Conservation (phyloP, 495 filamentous ascomycete species). For the Penicillium chermesinum region DNA sequence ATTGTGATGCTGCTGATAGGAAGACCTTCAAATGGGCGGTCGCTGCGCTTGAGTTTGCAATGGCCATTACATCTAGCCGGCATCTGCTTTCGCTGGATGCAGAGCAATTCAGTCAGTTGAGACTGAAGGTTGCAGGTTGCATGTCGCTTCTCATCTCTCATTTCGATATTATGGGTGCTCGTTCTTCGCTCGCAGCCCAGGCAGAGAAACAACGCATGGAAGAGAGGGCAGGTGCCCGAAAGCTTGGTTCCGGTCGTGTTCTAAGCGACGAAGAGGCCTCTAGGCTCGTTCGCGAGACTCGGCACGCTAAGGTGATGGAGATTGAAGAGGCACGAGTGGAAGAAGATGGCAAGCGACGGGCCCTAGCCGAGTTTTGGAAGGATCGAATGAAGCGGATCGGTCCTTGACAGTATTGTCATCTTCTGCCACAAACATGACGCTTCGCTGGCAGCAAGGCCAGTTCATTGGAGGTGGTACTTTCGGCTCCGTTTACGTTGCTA, state of each 20-base stretch:
- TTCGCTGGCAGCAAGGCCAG: conserved; percentile 97
- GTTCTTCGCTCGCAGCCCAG: conserved; percentile 87
- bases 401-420: conserved; percentile 91
- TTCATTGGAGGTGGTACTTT: conserved; percentile 97
- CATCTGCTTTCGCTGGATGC: conserved; percentile 86
- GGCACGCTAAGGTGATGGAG: conserved; percentile 60
- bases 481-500: conserved; percentile 92
- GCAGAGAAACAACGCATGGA: conserved; percentile 76
- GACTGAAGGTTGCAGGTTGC: conserved; percentile 88
- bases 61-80: conserved; percentile 90
- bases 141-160: conserved; percentile 98
- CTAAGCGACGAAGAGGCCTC: conserved; percentile 82
- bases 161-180: conserved; percentile 97
- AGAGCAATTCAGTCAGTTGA: conserved; percentile 72
- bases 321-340: conserved; percentile 76
- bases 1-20: conserved; percentile 89
- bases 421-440: conserved; percentile 86
- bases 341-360: conserved; percentile 80
- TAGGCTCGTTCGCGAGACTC: conserved; percentile 64
- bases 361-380: conserved; percentile 83
- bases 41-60: conserved; percentile 88
- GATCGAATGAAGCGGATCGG: conserved; percentile 89
- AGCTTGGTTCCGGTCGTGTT: conserved; percentile 68
- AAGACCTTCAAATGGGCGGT: conserved; percentile 98
- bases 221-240: conserved; percentile 71